Percentiles rank a stretch among this genome's conserved stretches.
Conservation (phyloP, 305 asterid species). For the Rubia peregrina region DNA sequence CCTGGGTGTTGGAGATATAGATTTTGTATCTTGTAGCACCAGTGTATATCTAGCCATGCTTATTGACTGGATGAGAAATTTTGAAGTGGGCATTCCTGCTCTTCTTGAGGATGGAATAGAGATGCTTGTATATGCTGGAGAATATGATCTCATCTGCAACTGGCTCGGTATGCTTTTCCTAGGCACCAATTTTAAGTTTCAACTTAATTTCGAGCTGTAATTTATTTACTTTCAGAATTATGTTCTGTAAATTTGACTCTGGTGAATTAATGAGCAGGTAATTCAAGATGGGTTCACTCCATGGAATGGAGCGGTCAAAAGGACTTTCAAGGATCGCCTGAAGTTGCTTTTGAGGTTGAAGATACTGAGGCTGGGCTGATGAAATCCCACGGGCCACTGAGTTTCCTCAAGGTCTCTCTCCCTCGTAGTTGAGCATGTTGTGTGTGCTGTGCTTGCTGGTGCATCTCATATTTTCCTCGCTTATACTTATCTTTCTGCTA, state of each 20-base stretch:
- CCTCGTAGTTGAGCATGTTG: background rate
- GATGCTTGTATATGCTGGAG: slow-evolving; percentile 90
- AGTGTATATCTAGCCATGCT: slow-evolving; percentile 84
- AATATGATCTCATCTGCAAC: slow-evolving; percentile 93
- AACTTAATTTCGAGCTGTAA: background rate
- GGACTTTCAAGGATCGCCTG: slow-evolving; percentile 53
- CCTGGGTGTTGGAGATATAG: slow-evolving; percentile 81
- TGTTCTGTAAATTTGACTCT: background rate
- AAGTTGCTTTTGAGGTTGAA: slow-evolving; percentile 61
- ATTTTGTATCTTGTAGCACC: slow-evolving; percentile 82
- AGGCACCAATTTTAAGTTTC: background rate
- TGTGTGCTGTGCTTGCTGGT: background rate
- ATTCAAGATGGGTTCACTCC: slow-evolving; percentile 97
- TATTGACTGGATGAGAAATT: slow-evolving; percentile 95
- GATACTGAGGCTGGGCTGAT: slow-evolving; percentile 72
- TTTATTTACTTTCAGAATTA: background rate
- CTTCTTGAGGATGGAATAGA: slow-evolving; percentile 87
- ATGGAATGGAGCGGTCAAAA: slow-evolving; percentile 91
- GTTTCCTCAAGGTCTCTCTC: slow-evolving; percentile 70
- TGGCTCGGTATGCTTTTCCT: slow-evolving; percentile 72
- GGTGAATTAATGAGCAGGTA: slow-evolving; percentile 42
- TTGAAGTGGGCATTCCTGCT: slow-evolving; percentile 85
- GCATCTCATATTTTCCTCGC: background rate
- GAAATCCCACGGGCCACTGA: slow-evolving; percentile 74
- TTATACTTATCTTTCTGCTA: background rate